Evolutionary conservation across 495 filamentous ascomycete species (phyloP).

Genomic region (Mycothermus thermophilus): DNA sequence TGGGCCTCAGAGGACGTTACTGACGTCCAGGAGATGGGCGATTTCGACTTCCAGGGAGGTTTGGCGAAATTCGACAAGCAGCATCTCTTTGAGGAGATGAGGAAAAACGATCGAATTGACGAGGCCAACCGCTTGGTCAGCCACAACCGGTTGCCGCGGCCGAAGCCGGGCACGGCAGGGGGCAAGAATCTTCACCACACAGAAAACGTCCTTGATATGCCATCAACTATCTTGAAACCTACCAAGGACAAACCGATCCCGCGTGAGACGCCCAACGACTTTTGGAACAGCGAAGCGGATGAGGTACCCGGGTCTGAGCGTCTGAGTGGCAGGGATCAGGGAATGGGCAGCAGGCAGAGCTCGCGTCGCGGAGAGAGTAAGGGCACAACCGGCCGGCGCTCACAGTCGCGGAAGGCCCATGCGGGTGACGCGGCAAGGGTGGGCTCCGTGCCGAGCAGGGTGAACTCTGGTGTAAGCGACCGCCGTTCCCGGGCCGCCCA

Average conservation of each 20-base stretch:
- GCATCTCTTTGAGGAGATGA: slow-evolving; percentile 73
- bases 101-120: slow-evolving; percentile 71
- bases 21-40: slow-evolving; percentile 87
- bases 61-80: slow-evolving; percentile 91
- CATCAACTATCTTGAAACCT: slow-evolving; percentile 16
- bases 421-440: slow-evolving; percentile 12
- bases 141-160: slow-evolving; percentile 59
- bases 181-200: slow-evolving; percentile 86
- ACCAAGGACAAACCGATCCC: slow-evolving; percentile 33
- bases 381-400: slow-evolving; percentile 26
- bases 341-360: slow-evolving; percentile 35
- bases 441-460: slow-evolving; percentile 25
- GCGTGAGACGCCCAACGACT: slow-evolving; percentile 29
- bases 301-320: slow-evolving; percentile 38
- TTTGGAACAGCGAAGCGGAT: slow-evolving; percentile 59
- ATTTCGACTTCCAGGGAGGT: slow-evolving; percentile 83
- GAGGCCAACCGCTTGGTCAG: slow-evolving; percentile 81
- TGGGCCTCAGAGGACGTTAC: slow-evolving; percentile 96
- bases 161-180: slow-evolving; percentile 62
- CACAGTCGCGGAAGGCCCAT: slow-evolving; percentile 51
- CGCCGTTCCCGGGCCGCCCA: slow-evolving; percentile 13
- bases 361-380: slow-evolving; percentile 39
- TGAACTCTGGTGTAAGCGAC: slow-evolving; percentile 34
- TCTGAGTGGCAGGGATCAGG: slow-evolving; percentile 26
- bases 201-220: slow-evolving; percentile 74